Base-by-base conservation (phyloP, 2,329 filamentous ascomycete genomes). In the Dryadomyces sulphureus region DNA sequence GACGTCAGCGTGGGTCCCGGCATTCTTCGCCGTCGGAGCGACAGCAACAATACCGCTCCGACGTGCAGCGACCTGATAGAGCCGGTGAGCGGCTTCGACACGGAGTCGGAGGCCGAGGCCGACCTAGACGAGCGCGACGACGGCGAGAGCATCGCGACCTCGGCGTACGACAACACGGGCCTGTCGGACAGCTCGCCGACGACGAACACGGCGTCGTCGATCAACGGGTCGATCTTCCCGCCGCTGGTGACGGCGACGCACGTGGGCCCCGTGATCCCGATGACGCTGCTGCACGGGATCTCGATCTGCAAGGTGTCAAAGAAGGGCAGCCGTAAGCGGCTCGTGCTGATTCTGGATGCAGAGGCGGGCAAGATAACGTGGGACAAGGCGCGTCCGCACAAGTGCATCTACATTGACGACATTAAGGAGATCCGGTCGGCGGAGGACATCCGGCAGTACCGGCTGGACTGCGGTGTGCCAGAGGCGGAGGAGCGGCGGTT, bases 341-440 rank as follows among this genome's bases (percentile, higher is more conserved):
- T 95, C 55, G 66, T 66, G 24, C 68, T 81, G 30, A 77, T 81
- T 45, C 77, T 96, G 21, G 87, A 96, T 56, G 73, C 83, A 21
- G 83, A 90, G 56, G 76, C 83, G 2, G 89, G 84, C 50, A 92
- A 88, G 61, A 84, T 98, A 21, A 83, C 75, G 22, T 96, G 90
- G 90, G 84, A 94, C 61, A 75, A 79, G 41, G 77, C 73, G 8
- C 79, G 85, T 32, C 80, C 84, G 1, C 76, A 79, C 21, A 96
- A 95, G 60, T 79, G 78, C 45, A 83, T 98, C 52, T 93, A 94
- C 61, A 85, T 98, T 51, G 92, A 98, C 57, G 88, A 96, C 60
- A 90, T 98, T 56, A 83, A 85, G 57, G 88, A 94, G 57, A 88
- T 96, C 41, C 80, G 89, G 51, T 78, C 81, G 30, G 88, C 86